Base-by-base conservation (phyloP, 2,329 filamentous ascomycete genomes). In the Metarhizium album region DNA sequence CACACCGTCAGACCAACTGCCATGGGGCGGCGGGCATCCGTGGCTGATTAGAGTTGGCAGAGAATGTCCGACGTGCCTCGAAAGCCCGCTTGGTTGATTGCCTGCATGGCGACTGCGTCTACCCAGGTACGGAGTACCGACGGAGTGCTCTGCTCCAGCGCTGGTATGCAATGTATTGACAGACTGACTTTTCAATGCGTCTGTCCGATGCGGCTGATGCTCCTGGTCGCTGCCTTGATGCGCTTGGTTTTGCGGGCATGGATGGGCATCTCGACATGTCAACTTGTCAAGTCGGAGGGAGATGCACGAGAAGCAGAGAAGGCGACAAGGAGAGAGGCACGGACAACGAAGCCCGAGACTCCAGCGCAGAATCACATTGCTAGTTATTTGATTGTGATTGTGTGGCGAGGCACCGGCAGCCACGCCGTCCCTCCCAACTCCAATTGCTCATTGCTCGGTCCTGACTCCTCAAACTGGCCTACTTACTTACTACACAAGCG, bases 341-440 rank as follows among this genome's bases (percentile, higher is more conserved):
- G 47, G 50, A 45, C 50, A 43, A 42, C 40, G 42, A 48, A 37
- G 50, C 46, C 50, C 46, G 50, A 42, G 42, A 46, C 50, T 23
- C 33, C 45, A 46, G 22, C 42, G 13, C 50, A 46, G 50, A 52
- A 52, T 45, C 11, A 46, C 46, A 48, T 45, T n/a, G n/a, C n/a
- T n/a, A n/a, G n/a, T n/a, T n/a, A n/a, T n/a, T n/a, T n/a, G n/a
- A n/a, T n/a, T n/a, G n/a, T n/a, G n/a, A n/a, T n/a, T 46, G 24
- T 27, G 46, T 48, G 46, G 45, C 45, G 42, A 48, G 46, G 46
- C 46, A n/a, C 42, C 18, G 50, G 37, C 46, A 47, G 46, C 46
- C 50, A 52, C 50, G 40, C 46, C 46, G 20, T 31, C 43, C 37
- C 33, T 35, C 33, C 43, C 43, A 29, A 8, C 27, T 29, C 27